phyloP scores from a whole-genome alignment of 306 rosid genomes.

The Citrullus colocynthis region DNA sequence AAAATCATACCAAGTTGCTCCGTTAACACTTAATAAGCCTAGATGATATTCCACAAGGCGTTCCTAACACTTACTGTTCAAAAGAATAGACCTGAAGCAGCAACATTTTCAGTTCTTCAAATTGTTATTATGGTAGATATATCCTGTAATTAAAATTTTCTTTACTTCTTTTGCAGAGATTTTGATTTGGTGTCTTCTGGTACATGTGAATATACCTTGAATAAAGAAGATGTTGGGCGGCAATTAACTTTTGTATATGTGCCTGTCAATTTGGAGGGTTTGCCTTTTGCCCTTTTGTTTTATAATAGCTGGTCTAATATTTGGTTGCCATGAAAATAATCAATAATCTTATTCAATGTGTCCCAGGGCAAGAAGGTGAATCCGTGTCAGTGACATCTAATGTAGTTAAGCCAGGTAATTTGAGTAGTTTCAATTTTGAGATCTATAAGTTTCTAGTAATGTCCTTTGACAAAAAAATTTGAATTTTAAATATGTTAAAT shows the following conservation, averaged over 20 bases:
- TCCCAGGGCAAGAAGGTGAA: slow-evolving; percentile 85
- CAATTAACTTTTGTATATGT: slow-evolving; percentile 60
- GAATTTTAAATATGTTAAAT: slow-evolving; percentile 2
- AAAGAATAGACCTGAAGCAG: background rate
- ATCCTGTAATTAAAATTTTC: background rate
- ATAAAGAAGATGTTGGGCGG: slow-evolving; percentile 79
- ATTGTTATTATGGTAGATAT: background rate
- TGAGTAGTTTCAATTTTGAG: slow-evolving; percentile 7
- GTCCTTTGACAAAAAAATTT: background rate
- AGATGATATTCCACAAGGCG: background rate
- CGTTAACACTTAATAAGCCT: background rate
- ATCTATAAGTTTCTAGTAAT: background rate
- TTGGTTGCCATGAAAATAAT: slow-evolving; percentile 2
- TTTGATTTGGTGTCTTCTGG: slow-evolving; percentile 57
- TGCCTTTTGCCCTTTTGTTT: slow-evolving; percentile 7
- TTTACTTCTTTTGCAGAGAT: slow-evolving; percentile 38
- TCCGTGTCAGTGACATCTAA: slow-evolving; percentile 47
- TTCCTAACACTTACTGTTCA: background rate
- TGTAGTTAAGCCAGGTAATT: slow-evolving; percentile 74
- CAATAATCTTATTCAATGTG: slow-evolving; percentile 12
- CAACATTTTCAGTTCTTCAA: background rate
- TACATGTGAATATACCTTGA: slow-evolving; percentile 69
- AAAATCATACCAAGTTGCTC: background rate
- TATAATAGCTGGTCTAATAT: slow-evolving; percentile 5
- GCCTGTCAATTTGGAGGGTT: slow-evolving; percentile 94